Percentiles rank a stretch among this genome's conserved stretches.
Evolutionary conservation across 1,284 basidiomycete species (phyloP).

Genomic region (Erythrobasidium hasegawianum): DNA sequence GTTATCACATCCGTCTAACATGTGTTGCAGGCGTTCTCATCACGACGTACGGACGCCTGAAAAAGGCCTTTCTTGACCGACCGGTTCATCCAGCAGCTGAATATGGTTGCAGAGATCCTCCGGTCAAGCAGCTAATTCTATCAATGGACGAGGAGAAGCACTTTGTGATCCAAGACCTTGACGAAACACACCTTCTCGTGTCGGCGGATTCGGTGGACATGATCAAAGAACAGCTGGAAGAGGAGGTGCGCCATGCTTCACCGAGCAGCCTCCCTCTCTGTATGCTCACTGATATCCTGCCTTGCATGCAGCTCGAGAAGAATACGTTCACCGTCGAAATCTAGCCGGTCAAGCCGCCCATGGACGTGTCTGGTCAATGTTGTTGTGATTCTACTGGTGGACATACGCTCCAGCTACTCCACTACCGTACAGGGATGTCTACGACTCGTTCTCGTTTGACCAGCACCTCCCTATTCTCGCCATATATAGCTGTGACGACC

Average conservation of each 20-base stretch:
- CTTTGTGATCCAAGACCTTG: constrained; percentile 82
- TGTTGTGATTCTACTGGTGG: neutral
- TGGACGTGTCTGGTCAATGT: neutral
- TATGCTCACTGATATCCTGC: neutral
- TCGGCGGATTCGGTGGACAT: constrained; percentile 72
- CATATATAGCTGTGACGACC: constrained; percentile 70
- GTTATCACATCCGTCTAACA: neutral
- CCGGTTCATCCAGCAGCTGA: neutral
- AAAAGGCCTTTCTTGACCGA: too few species aligned
- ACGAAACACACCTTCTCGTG: constrained; percentile 77
- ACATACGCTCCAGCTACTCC: constrained; percentile 12
- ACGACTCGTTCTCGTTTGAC: constrained; percentile 46
- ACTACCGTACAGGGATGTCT: constrained; percentile 29
- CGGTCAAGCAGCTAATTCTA: constrained; percentile 82
- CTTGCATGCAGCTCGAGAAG: constrained; percentile 29
- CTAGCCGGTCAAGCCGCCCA: neutral
- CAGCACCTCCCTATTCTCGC: constrained; percentile 46
- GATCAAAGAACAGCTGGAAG: constrained; percentile 66
- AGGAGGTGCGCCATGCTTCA: constrained; percentile 53
- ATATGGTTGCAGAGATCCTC: constrained; percentile 63
- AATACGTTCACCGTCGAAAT: constrained; percentile 44
- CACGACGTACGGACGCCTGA: constrained; percentile 12
- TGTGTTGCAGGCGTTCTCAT: constrained; percentile 23
- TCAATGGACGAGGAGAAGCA: constrained; percentile 64
- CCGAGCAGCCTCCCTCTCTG: too few species aligned